A percentile compares a stretch with the other conserved stretches of the same genome.
Evolutionary conservation across 2,329 filamentous ascomycete genomes (phyloP).

Genomic region (Aspergillus sp.): DNA sequence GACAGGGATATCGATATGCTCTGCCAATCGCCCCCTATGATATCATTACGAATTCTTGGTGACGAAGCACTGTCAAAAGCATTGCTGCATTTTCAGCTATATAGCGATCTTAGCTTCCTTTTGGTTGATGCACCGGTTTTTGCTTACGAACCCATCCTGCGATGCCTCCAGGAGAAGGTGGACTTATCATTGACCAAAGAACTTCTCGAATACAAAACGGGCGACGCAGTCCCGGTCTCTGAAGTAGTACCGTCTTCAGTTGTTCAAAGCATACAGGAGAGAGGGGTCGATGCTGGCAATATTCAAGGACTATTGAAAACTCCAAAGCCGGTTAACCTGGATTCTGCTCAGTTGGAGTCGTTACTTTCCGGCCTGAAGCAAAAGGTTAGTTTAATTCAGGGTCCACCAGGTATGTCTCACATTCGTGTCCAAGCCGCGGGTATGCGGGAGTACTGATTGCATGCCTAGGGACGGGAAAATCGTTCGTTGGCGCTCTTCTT

Average conservation of each 20-base stretch:
- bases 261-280: slow-evolving; percentile 16
- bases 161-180: slow-evolving; percentile 56
- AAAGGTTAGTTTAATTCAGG: slow-evolving; percentile 64
- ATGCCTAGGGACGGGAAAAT: slow-evolving; percentile 67
- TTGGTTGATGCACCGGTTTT: slow-evolving; percentile 66
- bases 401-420: slow-evolving; percentile 61
- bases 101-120: slow-evolving; percentile 49
- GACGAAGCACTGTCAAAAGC: slow-evolving; percentile 47
- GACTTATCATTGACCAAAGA: slow-evolving; percentile 58
- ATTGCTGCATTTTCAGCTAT: slow-evolving; percentile 45
- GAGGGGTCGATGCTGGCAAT: slow-evolving; percentile 18
- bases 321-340: slow-evolving; percentile 40
- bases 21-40: background rate
- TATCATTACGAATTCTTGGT: slow-evolving; percentile 46
- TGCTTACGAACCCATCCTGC: slow-evolving; percentile 66
- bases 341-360: slow-evolving; percentile 57
- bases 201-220: slow-evolving; percentile 43
- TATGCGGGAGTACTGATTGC: slow-evolving; percentile 8
- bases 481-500: slow-evolving; percentile 67
- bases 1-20: slow-evolving; percentile 54
- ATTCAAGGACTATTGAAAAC: slow-evolving; percentile 33
- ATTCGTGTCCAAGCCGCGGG: no score
- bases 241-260: background rate
- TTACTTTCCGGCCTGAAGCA: slow-evolving; percentile 55
- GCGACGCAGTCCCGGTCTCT: slow-evolving; percentile 14